phyloP scores from a whole-genome alignment of 2,329 filamentous ascomycete genomes.

The Dothiorella sarmentorum region DNA sequence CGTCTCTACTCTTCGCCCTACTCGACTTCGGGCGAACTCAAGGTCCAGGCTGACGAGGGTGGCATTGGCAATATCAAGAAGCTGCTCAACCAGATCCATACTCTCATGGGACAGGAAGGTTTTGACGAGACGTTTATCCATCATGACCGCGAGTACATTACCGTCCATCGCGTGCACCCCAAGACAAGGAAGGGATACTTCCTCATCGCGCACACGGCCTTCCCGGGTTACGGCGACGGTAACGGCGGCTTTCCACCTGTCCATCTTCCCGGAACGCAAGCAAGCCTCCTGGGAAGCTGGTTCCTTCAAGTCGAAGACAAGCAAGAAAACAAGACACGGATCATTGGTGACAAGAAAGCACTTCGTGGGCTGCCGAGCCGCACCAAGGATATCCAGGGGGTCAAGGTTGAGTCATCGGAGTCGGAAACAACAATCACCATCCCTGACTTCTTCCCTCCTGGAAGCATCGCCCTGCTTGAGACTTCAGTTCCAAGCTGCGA shows the following conservation, averaged over 20 bases:
- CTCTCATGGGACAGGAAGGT: constrained; percentile 88
- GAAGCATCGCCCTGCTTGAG: constrained; percentile 91
- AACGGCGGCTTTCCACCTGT: constrained; percentile 79
- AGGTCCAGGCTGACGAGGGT: constrained; percentile 66
- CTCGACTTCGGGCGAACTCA: constrained; percentile 57
- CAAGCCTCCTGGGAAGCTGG: constrained; percentile 85
- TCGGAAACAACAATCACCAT: constrained; percentile 77
- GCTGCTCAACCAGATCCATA: constrained; percentile 90
- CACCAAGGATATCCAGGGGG: constrained; percentile 69
- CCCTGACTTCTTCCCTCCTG: constrained; percentile 80
- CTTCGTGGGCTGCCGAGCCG: constrained; percentile 82
- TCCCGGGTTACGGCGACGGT: constrained; percentile 81
- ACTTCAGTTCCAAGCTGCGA: constrained; percentile 91
- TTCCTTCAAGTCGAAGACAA: constrained; percentile 82
- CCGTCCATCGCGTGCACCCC: constrained; percentile 91
- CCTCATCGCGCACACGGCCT: constrained; percentile 92
- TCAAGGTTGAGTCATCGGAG: constrained; percentile 67
- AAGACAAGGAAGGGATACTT: constrained; percentile 92
- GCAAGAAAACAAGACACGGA: constrained; percentile 62
- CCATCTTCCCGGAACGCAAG: constrained; percentile 77
- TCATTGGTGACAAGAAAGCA: constrained; percentile 64
- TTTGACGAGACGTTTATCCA: constrained; percentile 96
- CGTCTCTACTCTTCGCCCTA: constrained; percentile 76
- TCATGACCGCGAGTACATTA: constrained; percentile 94
- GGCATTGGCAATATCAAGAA: constrained; percentile 92